phyloP scores from a whole-genome alignment of 2,329 filamentous ascomycete genomes.

The Pestalotiopsis sp. region DNA sequence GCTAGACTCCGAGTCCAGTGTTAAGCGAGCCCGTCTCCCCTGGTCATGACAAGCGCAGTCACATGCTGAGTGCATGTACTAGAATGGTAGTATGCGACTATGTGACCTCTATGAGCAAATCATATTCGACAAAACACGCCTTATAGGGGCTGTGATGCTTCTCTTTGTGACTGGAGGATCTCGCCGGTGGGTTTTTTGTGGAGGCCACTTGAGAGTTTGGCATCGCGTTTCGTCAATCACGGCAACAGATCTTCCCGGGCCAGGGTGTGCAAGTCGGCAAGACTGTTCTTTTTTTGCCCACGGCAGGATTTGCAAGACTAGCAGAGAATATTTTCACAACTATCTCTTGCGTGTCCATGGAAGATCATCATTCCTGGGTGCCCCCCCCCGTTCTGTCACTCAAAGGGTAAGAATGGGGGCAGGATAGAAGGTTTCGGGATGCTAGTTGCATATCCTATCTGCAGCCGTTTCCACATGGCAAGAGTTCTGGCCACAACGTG shows the following conservation, averaged over 20 bases:
- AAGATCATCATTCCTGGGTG: not conserved
- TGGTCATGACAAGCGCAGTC: not conserved
- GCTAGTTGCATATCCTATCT: not conserved
- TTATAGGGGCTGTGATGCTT: not conserved
- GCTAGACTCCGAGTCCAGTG: not conserved
- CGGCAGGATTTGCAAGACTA: not conserved
- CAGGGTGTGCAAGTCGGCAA: not conserved
- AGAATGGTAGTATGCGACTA: not conserved
- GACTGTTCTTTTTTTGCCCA: not conserved
- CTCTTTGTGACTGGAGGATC: not conserved
- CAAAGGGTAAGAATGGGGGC: not conserved
- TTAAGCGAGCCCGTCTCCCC: not conserved
- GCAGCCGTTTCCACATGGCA: not conserved
- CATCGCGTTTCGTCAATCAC: slow-evolving; percentile 12
- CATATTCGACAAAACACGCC: not conserved
- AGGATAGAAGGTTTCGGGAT: not conserved
- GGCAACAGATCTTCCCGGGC: slow-evolving; percentile 7
- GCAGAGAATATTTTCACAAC: not conserved
- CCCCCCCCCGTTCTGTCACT: not conserved
- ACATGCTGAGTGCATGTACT: not conserved
- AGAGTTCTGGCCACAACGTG: not conserved
- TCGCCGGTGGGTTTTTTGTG: not conserved
- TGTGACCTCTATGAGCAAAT: not conserved
- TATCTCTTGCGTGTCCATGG: not conserved
- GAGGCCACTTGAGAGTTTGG: slow-evolving; percentile 3